phyloP scores from a whole-genome alignment of 352 stramenopile genomes.

The Phytopythium ostracodes region DNA sequence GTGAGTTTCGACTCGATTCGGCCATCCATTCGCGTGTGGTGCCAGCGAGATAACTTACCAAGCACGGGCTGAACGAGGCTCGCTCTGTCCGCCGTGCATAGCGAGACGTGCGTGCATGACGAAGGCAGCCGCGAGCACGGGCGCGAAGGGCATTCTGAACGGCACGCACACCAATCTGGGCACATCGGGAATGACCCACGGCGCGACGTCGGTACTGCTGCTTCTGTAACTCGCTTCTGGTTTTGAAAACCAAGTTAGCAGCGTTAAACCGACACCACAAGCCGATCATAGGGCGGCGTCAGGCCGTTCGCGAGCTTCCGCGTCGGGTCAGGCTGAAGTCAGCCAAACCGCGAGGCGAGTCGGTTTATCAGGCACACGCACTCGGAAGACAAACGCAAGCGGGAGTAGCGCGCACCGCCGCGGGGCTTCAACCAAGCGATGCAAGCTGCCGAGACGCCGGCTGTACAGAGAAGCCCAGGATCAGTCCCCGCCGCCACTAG shows the following conservation, averaged over 20 bases:
- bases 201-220: neutral
- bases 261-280: neutral
- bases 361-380: neutral
- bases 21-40: neutral
- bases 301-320: neutral
- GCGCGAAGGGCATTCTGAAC: neutral
- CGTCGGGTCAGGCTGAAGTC: neutral
- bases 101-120: neutral
- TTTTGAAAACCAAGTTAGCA: neutral
- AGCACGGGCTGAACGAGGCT: neutral
- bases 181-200: conserved; percentile 5
- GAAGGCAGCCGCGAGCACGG: conserved; percentile 4
- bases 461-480: conserved; percentile 4
- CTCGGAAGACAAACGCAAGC: neutral
- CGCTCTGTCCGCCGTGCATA: neutral
- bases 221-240: neutral
- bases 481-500: conserved; percentile 1
- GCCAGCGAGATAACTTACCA: neutral
- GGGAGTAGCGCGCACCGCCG: neutral
- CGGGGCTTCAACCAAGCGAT: conserved; percentile 2
- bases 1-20: conserved; percentile 3
- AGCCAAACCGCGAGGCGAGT: neutral
- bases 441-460: conserved; percentile 3
- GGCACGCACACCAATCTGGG: neutral
- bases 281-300: neutral